Percentiles rank a stretch among this genome's conserved stretches.
Conservation (phyloP, 2,329 filamentous ascomycete species). For the Colletotrichum sidae region DNA sequence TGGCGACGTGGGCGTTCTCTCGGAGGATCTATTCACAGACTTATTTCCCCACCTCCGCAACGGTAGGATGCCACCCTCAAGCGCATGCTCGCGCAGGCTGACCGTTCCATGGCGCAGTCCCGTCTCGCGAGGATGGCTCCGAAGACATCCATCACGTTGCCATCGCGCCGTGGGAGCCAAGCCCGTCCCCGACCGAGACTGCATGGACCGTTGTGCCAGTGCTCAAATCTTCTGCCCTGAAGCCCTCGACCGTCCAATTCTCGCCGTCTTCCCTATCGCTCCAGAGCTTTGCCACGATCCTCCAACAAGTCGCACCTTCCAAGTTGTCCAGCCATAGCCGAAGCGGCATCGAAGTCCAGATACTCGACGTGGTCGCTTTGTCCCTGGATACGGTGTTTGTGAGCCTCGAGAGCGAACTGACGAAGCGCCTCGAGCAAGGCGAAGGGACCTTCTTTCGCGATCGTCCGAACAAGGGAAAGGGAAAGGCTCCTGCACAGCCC, state of each 20-base stretch:
- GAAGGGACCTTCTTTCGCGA: conserved; percentile 84
- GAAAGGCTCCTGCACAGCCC: conserved; percentile 50
- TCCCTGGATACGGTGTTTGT: conserved; percentile 89
- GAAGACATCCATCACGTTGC: conserved; percentile 72
- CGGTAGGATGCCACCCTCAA: conserved; percentile 52
- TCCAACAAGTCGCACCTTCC: conserved; percentile 80
- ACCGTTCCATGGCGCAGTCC: conserved; percentile 5
- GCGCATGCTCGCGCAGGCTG: background rate
- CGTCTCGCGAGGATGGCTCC: conserved; percentile 37
- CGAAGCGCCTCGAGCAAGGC: conserved; percentile 83
- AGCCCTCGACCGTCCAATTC: conserved; percentile 83
- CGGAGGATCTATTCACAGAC: conserved; percentile 85
- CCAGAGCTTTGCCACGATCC: conserved; percentile 80
- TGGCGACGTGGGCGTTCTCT: conserved; percentile 87
- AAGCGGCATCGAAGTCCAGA: conserved; percentile 83
- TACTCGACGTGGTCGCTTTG: conserved; percentile 84
- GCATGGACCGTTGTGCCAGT: conserved; percentile 90
- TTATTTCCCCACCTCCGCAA: conserved; percentile 75
- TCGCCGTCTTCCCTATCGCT: conserved; percentile 78
- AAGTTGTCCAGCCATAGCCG: conserved; percentile 79
- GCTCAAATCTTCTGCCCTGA: conserved; percentile 70
- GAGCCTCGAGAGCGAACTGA: conserved; percentile 82
- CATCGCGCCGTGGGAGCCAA: conserved; percentile 79
- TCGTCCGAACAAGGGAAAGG: conserved; percentile 58
- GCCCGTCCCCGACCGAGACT: conserved; percentile 67